These are phyloP conservation scores for Solanum arcanum DNA, from an alignment of 257 asterid species.

Conservation along the genomic window DNA sequence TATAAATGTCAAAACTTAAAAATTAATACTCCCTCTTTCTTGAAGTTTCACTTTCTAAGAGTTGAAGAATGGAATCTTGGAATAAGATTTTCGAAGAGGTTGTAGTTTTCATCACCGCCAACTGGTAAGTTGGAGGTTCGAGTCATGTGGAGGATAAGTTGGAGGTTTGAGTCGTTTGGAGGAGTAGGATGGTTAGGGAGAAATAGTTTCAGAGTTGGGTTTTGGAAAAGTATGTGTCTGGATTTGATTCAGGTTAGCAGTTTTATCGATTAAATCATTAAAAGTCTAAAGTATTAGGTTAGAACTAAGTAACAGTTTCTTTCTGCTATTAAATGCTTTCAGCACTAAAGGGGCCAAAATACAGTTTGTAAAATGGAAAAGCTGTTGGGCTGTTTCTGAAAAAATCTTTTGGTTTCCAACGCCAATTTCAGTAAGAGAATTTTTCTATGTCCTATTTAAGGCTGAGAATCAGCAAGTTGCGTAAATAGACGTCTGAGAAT, in stretches of 20 bases:
- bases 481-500: neutral
- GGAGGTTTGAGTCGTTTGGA: neutral
- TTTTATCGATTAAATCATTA: neutral
- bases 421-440: neutral
- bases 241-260: neutral
- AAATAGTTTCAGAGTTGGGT: neutral
- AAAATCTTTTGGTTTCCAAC: neutral
- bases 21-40: neutral
- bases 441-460: neutral
- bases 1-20: neutral
- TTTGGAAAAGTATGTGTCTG: neutral
- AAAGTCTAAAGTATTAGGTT: neutral
- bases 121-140: neutral
- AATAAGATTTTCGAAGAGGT: neutral
- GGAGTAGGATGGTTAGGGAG: no score
- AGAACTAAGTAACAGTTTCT: neutral
- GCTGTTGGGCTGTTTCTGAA: neutral
- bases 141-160: neutral
- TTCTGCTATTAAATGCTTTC: neutral
- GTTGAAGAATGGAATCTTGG: neutral
- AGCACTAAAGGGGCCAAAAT: neutral
- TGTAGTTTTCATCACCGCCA: neutral
- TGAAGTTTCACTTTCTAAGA: neutral
- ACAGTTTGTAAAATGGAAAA: neutral
- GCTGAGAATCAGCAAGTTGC: neutral